phyloP scores from a whole-genome alignment of 1,284 basidiomycete genomes.

The Fistulina hepatica region DNA sequence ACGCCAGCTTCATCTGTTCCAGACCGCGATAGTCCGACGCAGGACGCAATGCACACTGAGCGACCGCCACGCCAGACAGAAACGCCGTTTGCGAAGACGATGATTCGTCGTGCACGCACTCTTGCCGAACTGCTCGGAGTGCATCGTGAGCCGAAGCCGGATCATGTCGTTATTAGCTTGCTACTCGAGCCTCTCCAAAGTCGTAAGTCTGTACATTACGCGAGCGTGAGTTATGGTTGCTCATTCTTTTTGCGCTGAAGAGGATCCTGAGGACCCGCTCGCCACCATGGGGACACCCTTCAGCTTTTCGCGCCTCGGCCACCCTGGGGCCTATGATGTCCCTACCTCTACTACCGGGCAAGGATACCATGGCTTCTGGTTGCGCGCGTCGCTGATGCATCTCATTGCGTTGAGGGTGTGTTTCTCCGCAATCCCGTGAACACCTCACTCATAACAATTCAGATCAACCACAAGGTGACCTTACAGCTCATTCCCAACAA shows the following conservation, averaged over 20 bases:
- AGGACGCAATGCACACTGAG: too few species aligned
- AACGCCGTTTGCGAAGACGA: slow-evolving; percentile 65
- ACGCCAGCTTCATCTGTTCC: too few species aligned
- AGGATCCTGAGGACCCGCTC: slow-evolving; percentile 54
- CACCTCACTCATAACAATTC: slow-evolving; percentile 13
- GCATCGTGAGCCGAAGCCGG: slow-evolving; percentile 65
- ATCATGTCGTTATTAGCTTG: slow-evolving; percentile 71
- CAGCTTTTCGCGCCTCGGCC: slow-evolving; percentile 10
- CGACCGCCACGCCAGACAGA: slow-evolving; percentile 59
- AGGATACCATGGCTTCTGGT: slow-evolving; percentile 78
- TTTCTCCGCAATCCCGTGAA: slow-evolving; percentile 13
- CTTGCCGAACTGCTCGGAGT: slow-evolving; percentile 79
- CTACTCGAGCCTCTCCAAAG: slow-evolving; percentile 72
- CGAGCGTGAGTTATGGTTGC: slow-evolving; percentile 12
- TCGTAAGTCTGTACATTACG: slow-evolving; percentile 45
- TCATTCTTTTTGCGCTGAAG: slow-evolving; percentile 28
- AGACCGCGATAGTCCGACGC: slow-evolving; percentile 28
- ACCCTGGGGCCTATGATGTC: slow-evolving; percentile 3
- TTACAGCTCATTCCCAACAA: slow-evolving; percentile 29
- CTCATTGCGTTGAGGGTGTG: slow-evolving; percentile 63
- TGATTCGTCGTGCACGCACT: slow-evolving; percentile 72
- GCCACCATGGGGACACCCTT: slow-evolving; percentile 2
- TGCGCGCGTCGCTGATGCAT: slow-evolving; percentile 64
- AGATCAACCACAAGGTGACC: slow-evolving; percentile 75
- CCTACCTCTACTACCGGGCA: too few species aligned